Evolutionary conservation across 805 yeast genomes (phyloP).

Genomic region (Candida namnaoensis): DNA sequence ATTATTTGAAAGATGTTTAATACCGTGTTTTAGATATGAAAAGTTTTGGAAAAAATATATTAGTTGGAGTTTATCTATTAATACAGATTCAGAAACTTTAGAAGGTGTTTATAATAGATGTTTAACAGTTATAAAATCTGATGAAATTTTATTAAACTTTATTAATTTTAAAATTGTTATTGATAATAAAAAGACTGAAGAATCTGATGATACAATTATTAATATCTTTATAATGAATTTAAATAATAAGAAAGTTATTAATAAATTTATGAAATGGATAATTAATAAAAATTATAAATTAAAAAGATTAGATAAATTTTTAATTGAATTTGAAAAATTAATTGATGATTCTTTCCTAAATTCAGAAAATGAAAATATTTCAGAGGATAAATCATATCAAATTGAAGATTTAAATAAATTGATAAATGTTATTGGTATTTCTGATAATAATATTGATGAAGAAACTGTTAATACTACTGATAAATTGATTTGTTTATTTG

Average conservation of each 20-base stretch:
- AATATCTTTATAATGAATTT: conserved; percentile 8
- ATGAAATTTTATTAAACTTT: conserved; percentile 12
- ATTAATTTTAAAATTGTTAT: conserved; percentile 12
- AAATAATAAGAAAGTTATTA: background rate
- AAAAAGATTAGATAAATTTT: too few relatives aligned
- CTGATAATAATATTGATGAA: too few relatives aligned
- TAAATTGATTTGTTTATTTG: background rate
- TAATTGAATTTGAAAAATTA: background rate
- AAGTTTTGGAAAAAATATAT: conserved; percentile 64
- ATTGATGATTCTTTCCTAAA: background rate
- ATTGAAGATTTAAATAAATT: too few relatives aligned
- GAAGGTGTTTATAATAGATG: background rate
- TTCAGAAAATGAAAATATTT: too few relatives aligned
- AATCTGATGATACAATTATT: conserved; percentile 4
- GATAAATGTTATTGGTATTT: too few relatives aligned
- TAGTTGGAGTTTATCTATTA: too few relatives aligned
- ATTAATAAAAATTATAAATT: too few relatives aligned
- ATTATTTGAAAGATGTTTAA: conserved; percentile 65
- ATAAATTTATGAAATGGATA: background rate
- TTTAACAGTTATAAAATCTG: background rate
- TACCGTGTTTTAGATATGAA: conserved; percentile 55
- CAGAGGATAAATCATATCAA: background rate
- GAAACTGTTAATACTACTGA: too few relatives aligned
- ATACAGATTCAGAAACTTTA: conserved; percentile 5
- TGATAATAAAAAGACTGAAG: conserved; percentile 1